Base-by-base conservation (phyloP, 2,329 filamentous ascomycete genomes). In the Sporothrix dimorphospora region DNA sequence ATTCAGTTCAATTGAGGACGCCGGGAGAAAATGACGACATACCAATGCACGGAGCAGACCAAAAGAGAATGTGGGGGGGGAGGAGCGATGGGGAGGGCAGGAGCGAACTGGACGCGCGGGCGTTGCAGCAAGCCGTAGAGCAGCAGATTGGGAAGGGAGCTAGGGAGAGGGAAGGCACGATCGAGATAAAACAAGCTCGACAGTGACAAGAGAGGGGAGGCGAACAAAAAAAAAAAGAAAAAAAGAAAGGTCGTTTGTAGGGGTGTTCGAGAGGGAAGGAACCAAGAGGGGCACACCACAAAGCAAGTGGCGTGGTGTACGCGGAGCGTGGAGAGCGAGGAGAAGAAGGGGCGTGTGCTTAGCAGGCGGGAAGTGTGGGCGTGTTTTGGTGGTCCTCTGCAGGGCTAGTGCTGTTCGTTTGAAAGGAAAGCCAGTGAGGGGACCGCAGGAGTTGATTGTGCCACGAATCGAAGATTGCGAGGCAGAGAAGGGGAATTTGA, bases 1-100 rank as follows among this genome's bases (percentile, higher is more conserved):
- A 38, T 3, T 65, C 38, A 16, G 21, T 14, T 45, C n/a, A 42
- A 42, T 65, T 45, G 14, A 14, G 7, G 38, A 45, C n/a, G 40
- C 9, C 7, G 34, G 57, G 57, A 14, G 19, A 38, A 65, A 65
- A 42, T 65, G 59, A 65, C 59, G 59, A 27, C 59, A 65, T 65
- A 42, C 38, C 38, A 16, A 24, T 45, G 59, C 38, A 65, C 59
- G 59, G 59, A 27, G 38, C n/a, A 42, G n/a, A 3, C 11, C 34
- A 24, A 16, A 19, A 42, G 16, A 61, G 57, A 47, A 47, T 34
- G 6, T 34, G 30, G 3, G 30, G 30, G 30, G 30, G 30, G 6
- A 34, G 30, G 30, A 34, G 30, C 30, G 49, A 16, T 4, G 11
- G 53, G 19, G 53, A 7, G 4, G 27, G 19, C 11, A 30, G n/a